These are phyloP conservation scores for Melaleuca quinquenervia DNA, from an alignment of 345 rosid genomes.

Conservation along the genomic window DNA sequence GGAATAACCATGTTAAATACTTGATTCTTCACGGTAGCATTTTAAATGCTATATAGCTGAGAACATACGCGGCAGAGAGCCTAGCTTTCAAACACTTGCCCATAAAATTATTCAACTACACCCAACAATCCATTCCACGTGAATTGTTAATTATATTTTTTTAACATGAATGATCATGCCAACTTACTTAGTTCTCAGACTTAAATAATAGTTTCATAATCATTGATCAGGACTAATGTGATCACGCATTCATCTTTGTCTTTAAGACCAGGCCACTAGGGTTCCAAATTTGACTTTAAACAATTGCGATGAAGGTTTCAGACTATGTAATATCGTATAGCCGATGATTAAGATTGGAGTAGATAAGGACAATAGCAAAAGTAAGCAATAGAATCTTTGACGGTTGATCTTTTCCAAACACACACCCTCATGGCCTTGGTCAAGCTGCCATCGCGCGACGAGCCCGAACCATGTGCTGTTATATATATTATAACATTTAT, in stretches of 20 bases:
- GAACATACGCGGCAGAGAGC: neutral
- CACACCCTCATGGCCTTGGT: neutral
- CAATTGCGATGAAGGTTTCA: too few species aligned
- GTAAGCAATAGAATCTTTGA: too few species aligned
- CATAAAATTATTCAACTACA: neutral
- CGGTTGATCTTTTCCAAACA: too few species aligned
- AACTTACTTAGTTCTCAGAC: neutral
- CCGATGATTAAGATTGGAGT: neutral
- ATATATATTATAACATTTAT: neutral
- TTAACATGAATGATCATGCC: neutral
- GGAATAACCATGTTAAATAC: neutral
- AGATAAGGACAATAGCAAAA: too few species aligned
- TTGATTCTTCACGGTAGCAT: neutral
- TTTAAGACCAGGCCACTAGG: neutral
- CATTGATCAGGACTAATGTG: neutral
- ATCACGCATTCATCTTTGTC: neutral
- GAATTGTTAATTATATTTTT: neutral
- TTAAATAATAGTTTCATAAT: neutral
- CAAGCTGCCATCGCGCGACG: neutral
- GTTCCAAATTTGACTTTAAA: neutral
- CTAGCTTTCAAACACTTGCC: neutral
- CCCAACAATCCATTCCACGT: neutral
- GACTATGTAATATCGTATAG: too few species aligned
- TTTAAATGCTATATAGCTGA: neutral
- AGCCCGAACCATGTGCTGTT: neutral